Evolutionary conservation across 108 stramenopile genomes (phyloP).

Genomic region (Parietichytrium sp.): DNA sequence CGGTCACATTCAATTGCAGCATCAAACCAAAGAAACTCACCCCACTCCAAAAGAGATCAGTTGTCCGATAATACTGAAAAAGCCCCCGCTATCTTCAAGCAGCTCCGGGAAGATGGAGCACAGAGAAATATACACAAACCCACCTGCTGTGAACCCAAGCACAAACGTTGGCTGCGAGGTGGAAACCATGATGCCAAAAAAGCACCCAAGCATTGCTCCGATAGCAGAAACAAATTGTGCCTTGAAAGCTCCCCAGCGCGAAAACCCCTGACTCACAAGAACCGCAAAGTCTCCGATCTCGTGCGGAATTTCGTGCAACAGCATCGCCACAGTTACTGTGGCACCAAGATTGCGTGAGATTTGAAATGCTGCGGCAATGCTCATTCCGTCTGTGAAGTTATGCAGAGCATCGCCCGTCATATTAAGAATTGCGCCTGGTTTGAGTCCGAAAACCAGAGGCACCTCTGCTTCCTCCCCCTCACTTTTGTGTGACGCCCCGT

Average conservation of each 20-base stretch:
- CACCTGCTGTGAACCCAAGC: conserved; percentile 9
- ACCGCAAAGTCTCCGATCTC: conserved; percentile 46
- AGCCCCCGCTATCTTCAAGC: too few relatives aligned
- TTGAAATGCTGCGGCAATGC: conserved; percentile 40
- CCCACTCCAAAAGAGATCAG: too few relatives aligned
- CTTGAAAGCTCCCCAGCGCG: neutral
- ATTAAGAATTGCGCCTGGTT: conserved; percentile 24
- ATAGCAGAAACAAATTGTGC: conserved; percentile 23
- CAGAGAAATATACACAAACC: conserved; percentile 17
- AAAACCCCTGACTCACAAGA: conserved; percentile 8
- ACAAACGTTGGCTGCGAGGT: neutral
- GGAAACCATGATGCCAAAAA: neutral
- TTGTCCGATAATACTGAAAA: too few relatives aligned
- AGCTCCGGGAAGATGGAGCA: conserved; percentile 3
- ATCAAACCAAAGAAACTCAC: too few relatives aligned
- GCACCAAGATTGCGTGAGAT: neutral
- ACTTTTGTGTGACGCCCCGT: neutral
- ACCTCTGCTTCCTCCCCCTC: conserved; percentile 5
- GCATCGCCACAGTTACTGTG: conserved; percentile 30
- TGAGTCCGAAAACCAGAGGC: neutral
- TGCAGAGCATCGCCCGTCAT: conserved; percentile 42
- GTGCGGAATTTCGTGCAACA: conserved; percentile 43
- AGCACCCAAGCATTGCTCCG: neutral
- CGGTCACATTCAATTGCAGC: too few relatives aligned
- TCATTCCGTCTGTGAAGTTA: conserved; percentile 43